Percentiles rank a stretch among this genome's conserved stretches.
phyloP scores from a whole-genome alignment of 106 monocot genomes.

The Allium fistulosum region DNA sequence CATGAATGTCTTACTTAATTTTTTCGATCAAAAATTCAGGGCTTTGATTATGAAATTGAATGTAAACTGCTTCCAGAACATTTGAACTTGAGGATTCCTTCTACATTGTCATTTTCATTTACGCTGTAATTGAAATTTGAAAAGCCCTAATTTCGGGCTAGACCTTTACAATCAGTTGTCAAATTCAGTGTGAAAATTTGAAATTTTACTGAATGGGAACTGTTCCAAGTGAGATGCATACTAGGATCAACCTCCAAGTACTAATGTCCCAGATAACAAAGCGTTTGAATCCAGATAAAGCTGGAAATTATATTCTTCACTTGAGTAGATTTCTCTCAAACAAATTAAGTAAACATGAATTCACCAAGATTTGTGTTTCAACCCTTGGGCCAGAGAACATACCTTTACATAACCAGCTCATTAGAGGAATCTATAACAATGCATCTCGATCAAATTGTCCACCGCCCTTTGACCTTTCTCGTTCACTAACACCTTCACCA shows the following conservation, averaged over 20 bases:
- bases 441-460: conserved; percentile 37
- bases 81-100: not conserved
- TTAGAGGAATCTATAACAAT: conserved; percentile 50
- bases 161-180: not conserved
- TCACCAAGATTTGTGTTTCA: conserved; percentile 39
- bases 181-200: no score
- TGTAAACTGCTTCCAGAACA: no score
- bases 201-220: no score
- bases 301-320: conserved; percentile 28
- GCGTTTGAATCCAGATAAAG: conserved; percentile 28
- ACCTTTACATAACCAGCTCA: conserved; percentile 45
- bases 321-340: conserved; percentile 30
- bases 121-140: not conserved
- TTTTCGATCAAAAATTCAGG: conserved; percentile 8
- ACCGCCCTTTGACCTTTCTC: conserved; percentile 3
- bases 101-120: not conserved
- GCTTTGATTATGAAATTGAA: conserved; percentile 2
- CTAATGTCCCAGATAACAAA: conserved; percentile 38
- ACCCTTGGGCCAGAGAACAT: conserved; percentile 46
- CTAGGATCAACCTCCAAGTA: conserved; percentile 34
- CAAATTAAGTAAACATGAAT: conserved; percentile 48
- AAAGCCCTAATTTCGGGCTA: conserved; percentile 16
- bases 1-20: not conserved
- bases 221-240: conserved; percentile 1
- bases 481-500: not conserved